A percentile compares a stretch with the other conserved stretches of the same genome.
These are phyloP conservation scores for Boechera divaricarpa DNA, from an alignment of 345 rosid genomes.

Conservation along the genomic window DNA sequence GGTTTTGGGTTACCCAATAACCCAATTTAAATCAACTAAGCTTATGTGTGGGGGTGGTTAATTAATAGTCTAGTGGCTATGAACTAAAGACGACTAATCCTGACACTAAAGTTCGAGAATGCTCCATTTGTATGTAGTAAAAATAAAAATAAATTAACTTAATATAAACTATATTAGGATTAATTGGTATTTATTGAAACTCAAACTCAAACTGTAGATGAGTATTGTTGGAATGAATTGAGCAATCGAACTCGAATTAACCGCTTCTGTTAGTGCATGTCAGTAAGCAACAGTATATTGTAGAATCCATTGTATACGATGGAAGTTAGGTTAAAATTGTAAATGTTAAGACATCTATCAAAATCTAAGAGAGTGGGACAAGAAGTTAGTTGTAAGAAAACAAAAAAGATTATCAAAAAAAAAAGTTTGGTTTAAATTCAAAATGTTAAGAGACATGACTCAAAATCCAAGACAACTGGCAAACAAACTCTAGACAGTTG, in stretches of 20 bases:
- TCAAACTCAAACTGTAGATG: not conserved
- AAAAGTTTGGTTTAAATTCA: not conserved
- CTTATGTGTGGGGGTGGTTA: not conserved
- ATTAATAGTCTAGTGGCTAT: not conserved
- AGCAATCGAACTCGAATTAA: not conserved
- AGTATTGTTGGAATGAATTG: not conserved
- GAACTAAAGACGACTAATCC: not conserved
- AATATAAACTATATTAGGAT: not conserved
- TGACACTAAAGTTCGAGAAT: not conserved
- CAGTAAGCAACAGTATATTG: slow-evolving; percentile 7
- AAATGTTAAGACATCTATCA: not conserved
- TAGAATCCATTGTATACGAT: not conserved
- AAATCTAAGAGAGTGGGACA: not conserved
- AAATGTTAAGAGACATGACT: slow-evolving; percentile 19
- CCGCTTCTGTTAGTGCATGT: not conserved
- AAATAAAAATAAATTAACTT: not conserved
- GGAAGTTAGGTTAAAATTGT: slow-evolving; percentile 3
- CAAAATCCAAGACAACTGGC: slow-evolving; percentile 34
- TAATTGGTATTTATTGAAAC: not conserved
- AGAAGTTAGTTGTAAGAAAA: slow-evolving; percentile 7
- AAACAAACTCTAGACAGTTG: slow-evolving; percentile 32
- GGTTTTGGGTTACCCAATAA: not conserved
- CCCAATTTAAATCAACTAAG: not conserved
- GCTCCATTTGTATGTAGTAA: not conserved
- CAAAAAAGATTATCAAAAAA: too few relatives aligned